Evolutionary conservation across 352 stramenopile genomes (phyloP).

Genomic region (Globisporangium polare): DNA sequence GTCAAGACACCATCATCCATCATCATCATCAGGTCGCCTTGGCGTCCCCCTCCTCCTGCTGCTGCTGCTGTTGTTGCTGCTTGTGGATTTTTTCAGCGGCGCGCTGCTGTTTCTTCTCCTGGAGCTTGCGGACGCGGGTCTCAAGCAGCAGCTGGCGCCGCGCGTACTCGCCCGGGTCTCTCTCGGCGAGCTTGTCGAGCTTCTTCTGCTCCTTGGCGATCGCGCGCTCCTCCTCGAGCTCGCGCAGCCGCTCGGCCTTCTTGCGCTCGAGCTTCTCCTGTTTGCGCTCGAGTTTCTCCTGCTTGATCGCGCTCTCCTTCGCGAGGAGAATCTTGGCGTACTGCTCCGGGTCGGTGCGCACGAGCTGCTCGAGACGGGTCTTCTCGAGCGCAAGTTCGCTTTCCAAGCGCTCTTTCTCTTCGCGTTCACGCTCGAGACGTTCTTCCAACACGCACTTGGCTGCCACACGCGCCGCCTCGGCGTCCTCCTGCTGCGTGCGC

Average conservation of each 20-base stretch:
- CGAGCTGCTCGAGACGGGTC: conserved; percentile 28
- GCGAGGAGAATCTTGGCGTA: conserved; percentile 40
- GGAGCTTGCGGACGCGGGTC: conserved; percentile 35
- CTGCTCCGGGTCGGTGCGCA: conserved; percentile 29
- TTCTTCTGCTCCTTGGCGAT: conserved; percentile 61
- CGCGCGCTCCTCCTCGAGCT: conserved; percentile 56
- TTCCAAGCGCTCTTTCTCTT: conserved; percentile 18
- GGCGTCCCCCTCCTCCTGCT: neutral
- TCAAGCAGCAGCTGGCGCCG: conserved; percentile 43
- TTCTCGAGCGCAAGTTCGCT: conserved; percentile 24
- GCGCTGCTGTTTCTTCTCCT: conserved; percentile 45
- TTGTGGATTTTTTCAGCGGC: conserved; percentile 34
- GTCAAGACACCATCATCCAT: neutral
- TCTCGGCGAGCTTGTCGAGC: conserved; percentile 51
- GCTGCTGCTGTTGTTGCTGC: conserved; percentile 15
- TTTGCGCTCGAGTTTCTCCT: conserved; percentile 27
- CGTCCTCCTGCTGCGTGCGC: conserved; percentile 44
- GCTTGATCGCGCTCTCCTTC: conserved; percentile 26
- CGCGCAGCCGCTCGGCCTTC: conserved; percentile 40
- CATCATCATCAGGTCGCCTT: neutral
- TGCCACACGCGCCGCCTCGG: conserved; percentile 7
- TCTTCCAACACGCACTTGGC: conserved; percentile 17
- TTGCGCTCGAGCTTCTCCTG: conserved; percentile 43
- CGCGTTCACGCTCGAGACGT: neutral
- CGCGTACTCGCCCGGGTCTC: conserved; percentile 40